Base-by-base conservation (phyloP, 73 alveolate species). In the Tetrahymena borealis region DNA sequence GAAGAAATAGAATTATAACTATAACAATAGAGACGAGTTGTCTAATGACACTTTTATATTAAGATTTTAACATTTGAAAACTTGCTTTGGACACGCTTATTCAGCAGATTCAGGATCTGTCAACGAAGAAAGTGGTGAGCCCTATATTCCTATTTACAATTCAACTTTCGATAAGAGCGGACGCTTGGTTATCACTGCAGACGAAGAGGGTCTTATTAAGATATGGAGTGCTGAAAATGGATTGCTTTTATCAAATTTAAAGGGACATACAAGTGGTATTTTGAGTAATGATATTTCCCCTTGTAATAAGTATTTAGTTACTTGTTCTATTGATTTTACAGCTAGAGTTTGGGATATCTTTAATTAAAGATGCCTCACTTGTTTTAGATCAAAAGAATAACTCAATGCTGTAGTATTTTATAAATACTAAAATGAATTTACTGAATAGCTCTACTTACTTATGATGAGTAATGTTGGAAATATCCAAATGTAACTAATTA, bases 221-320 rank as follows among this genome's bases (percentile, higher is more conserved):
- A 93, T 93, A 8, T 93, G 95, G 95, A 79, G 93, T 79, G 93
- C 95, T n/a, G 78, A 90, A 7, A 93, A 78, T 38, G 95, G 95
- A 38, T 39, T 93, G 31, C 40, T 93, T 33, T 42, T 93, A 32
- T 32, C 90, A 32, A 78, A 90, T n/a, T 39, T 93, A 28, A 93
- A 93, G 40, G 95, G 95, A 4, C 95, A 93, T 28, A 93, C 95
- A 12, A 93, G 90, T 90, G 95, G 93, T 18, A 93, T 93, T 0
- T 79, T 79, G 90, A 79, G 93, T 33, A 93, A 79, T 77, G 95
- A 93, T 41, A 93, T 93, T 32, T 79, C 93, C 40, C 91, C 60
- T 93, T 93, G 95, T 40, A 93, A 93, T 35, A 79, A 85, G 78
- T 93, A 93, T 93, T 93, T 93, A 38, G 95, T 92, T 36, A 78